Percentiles rank a stretch among this genome's conserved stretches.
Evolutionary conservation across 2,329 filamentous ascomycete species (phyloP).

Genomic region (Epicoccum nigrum): DNA sequence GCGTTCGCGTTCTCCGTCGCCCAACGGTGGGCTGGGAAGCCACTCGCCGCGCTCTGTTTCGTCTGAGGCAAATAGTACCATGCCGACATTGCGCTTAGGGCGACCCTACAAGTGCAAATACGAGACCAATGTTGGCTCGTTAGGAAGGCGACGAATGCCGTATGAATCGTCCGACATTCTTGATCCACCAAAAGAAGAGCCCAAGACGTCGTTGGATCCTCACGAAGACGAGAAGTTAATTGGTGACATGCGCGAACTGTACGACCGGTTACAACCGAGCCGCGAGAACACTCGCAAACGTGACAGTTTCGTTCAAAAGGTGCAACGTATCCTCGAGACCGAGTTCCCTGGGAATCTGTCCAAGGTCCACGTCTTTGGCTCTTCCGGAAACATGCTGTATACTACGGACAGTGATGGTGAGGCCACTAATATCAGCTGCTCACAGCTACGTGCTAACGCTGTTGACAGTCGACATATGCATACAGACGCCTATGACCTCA

Average conservation of each 20-base stretch:
- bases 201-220: constrained; percentile 60
- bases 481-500: constrained; percentile 87
- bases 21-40: constrained; percentile 71
- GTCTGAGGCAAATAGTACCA: constrained; percentile 80
- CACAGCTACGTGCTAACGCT: constrained; percentile 28
- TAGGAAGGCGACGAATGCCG: constrained; percentile 84
- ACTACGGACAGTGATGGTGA: constrained; percentile 95
- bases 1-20: constrained; percentile 77
- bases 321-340: constrained; percentile 85
- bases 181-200: constrained; percentile 69
- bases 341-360: constrained; percentile 93
- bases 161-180: constrained; percentile 89
- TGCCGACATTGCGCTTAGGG: constrained; percentile 69
- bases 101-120: constrained; percentile 75
- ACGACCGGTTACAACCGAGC: constrained; percentile 82
- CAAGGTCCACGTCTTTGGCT: constrained; percentile 93
- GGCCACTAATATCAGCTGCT: constrained; percentile 29
- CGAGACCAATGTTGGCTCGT: constrained; percentile 78
- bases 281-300: constrained; percentile 77
- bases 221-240: constrained; percentile 63
- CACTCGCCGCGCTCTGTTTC: constrained; percentile 90
- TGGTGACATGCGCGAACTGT: constrained; percentile 83
- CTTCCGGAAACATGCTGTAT: constrained; percentile 91
- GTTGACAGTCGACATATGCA: constrained; percentile 89
- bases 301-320: constrained; percentile 78